These are phyloP conservation scores for Xylariaceae sp. DNA, from an alignment of 2,329 filamentous ascomycete genomes.

Conservation along the genomic window DNA sequence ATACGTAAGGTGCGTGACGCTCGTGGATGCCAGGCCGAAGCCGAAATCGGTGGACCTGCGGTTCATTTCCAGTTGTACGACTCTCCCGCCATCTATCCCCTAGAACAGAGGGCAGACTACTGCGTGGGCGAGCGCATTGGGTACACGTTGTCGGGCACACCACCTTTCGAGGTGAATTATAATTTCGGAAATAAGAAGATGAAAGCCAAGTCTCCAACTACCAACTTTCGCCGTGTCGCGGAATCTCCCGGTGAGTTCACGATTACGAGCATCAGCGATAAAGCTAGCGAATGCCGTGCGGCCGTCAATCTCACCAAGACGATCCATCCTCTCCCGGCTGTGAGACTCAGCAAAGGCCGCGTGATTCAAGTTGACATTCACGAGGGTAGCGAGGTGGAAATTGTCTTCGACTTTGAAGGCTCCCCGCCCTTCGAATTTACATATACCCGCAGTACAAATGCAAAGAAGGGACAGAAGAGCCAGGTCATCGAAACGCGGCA, in stretches of 20 bases:
- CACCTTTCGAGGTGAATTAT: conserved; percentile 91
- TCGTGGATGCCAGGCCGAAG: conserved; percentile 78
- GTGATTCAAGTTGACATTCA: conserved; percentile 87
- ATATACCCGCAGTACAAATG: conserved; percentile 87
- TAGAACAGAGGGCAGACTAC: conserved; percentile 82
- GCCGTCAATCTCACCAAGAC: conserved; percentile 72
- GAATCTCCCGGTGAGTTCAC: conserved; percentile 85
- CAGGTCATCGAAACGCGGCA: conserved; percentile 86
- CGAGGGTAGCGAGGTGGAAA: conserved; percentile 90
- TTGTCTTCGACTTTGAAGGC: conserved; percentile 92
- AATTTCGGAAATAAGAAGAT: conserved; percentile 75
- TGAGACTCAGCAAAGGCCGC: conserved; percentile 80
- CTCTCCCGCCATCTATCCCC: conserved; percentile 81
- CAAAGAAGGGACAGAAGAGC: conserved; percentile 71
- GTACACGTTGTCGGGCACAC: conserved; percentile 84
- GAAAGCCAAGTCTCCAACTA: conserved; percentile 74
- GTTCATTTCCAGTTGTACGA: conserved; percentile 92
- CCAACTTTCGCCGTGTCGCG: conserved; percentile 87
- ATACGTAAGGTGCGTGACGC: conserved; percentile 88
- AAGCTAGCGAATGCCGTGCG: conserved; percentile 82
- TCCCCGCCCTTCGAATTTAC: conserved; percentile 97
- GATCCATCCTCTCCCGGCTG: conserved; percentile 89
- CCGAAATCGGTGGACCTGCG: conserved; percentile 65
- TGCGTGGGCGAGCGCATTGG: conserved; percentile 94
- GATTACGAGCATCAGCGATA: conserved; percentile 83